Evolutionary conservation across 495 filamentous ascomycete genomes (phyloP), one percentile per base, ranked within the genome.

Genomic region (Trypethelium eluteriae): DNA sequence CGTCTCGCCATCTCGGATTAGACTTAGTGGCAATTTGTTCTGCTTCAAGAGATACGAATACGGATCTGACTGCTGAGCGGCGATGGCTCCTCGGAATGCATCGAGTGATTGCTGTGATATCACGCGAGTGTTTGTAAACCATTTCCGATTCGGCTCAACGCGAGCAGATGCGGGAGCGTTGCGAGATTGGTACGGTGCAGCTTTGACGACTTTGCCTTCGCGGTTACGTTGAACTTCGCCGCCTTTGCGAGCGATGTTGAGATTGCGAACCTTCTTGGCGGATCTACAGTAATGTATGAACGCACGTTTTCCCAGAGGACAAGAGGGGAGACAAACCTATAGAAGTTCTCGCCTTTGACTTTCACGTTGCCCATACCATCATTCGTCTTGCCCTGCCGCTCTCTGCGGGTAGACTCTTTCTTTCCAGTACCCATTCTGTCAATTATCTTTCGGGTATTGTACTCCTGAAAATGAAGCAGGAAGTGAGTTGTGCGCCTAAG

Each of bases 331-430:
- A 63, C 77, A 66, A 80, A 87, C 80, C 90, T 83, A 77, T 95
- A 96, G 78, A 96, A 96, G 77, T 96, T 96, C 83, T 97, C 95
- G 76, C 95, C 94, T 78, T 98, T 98, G 68, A 84, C 81, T 74
- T 87, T 90, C 64, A 97, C 91, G 79, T 98, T 96, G 67, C 76
- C 82, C 89, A 93, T 93, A 71, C 91, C 92, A 83, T 91, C 88
- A 67, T 82, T 83, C 62, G 80, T 79, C 81, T 92, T 92, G 63
- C 92, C 91, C 82, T 96, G 84, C 70, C 91, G 81, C 82, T 82
- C 82, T 78, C 88, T 88, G 76, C 94, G 88, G 74, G 79, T 80
- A 69, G 84, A 86, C 77, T 98, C 94, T 80, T 97, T 98, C 84
- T 98, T 98, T 71, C 86, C 88, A 62, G 89, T 92, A 79, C 95